These are phyloP conservation scores for Omphalotus olearius DNA, from an alignment of 1,284 basidiomycete species.

Conservation along the genomic window DNA sequence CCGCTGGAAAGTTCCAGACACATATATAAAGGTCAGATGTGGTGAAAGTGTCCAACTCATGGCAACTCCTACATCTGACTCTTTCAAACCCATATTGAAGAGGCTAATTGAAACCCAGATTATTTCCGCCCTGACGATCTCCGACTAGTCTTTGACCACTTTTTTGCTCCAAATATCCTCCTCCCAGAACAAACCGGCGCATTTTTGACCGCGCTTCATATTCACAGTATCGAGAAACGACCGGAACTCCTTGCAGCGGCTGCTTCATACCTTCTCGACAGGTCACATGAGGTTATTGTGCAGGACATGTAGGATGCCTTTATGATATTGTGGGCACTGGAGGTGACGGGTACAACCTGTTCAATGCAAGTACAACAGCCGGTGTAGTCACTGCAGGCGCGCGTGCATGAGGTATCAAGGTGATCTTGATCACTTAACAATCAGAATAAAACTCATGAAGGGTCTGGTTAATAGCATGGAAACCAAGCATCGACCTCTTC, in stretches of 20 bases:
- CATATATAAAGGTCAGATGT: no score
- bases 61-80: conserved; percentile 38
- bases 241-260: conserved; percentile 76
- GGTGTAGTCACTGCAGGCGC: conserved; percentile 94
- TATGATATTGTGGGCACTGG: conserved; percentile 70
- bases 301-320: conserved; percentile 58
- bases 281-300: conserved; percentile 60
- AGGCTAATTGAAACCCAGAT: conserved; percentile 77
- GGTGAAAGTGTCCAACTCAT: conserved; percentile 11
- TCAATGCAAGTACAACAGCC: conserved; percentile 96
- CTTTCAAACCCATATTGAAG: conserved; percentile 73
- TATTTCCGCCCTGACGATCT: conserved; percentile 74
- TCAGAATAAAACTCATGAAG: conserved; percentile 6
- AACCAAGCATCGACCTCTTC: conserved; percentile 91
- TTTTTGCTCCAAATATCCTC: conserved; percentile 63
- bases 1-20: no score
- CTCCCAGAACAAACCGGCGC: conserved; percentile 76
- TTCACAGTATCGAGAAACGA: conserved; percentile 70
- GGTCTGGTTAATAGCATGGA: conserved; percentile 67
- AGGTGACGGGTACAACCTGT: conserved; percentile 96
- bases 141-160: conserved; percentile 63
- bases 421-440: conserved; percentile 28
- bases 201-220: conserved; percentile 78
- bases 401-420: conserved; percentile 91
- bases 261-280: conserved; percentile 66